Conservation (phyloP, 148 eudicot species). For the Vaccinium macrocarpon region DNA sequence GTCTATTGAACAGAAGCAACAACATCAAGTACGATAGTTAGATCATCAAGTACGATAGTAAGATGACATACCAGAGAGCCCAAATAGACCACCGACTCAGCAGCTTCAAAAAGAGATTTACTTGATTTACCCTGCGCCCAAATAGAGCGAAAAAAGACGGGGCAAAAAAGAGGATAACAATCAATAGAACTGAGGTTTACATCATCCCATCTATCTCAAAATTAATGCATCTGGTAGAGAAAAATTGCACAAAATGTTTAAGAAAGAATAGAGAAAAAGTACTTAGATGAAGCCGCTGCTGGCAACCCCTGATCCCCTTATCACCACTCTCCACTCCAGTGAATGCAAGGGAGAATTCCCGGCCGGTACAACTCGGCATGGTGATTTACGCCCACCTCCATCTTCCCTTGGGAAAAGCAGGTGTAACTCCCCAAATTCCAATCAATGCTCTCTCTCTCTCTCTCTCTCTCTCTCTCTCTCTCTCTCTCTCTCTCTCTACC, state of each 20-base stretch:
- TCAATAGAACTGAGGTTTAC: slow-evolving; percentile 12
- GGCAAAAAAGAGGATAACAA: slow-evolving; percentile 12
- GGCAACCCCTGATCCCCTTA: not conserved
- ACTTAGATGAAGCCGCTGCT: not conserved
- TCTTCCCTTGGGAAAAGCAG: no score
- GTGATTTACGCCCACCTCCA: no score
- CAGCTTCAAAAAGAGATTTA: slow-evolving; percentile 19
- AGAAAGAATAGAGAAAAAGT: not conserved
- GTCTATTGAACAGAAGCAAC: not conserved
- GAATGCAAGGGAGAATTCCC: no score
- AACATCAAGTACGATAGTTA: not conserved
- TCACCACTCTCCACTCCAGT: not conserved
- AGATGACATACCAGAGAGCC: slow-evolving; percentile 38
- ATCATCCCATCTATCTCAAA: slow-evolving; percentile 16
- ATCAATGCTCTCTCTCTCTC: no score
- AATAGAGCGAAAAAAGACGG: slow-evolving; percentile 19
- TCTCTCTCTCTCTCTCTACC: no score
- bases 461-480: no score
- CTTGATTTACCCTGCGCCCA: slow-evolving; percentile 34
- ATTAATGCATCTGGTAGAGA: slow-evolving; percentile 2
- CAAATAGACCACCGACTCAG: slow-evolving; percentile 22
- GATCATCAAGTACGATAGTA: slow-evolving; percentile 7
- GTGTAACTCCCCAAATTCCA: no score
- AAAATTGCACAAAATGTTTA: not conserved
- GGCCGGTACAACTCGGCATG: no score